These are phyloP conservation scores for Tuber magnatum DNA, from an alignment of 495 filamentous ascomycete species.

Conservation along the genomic window DNA sequence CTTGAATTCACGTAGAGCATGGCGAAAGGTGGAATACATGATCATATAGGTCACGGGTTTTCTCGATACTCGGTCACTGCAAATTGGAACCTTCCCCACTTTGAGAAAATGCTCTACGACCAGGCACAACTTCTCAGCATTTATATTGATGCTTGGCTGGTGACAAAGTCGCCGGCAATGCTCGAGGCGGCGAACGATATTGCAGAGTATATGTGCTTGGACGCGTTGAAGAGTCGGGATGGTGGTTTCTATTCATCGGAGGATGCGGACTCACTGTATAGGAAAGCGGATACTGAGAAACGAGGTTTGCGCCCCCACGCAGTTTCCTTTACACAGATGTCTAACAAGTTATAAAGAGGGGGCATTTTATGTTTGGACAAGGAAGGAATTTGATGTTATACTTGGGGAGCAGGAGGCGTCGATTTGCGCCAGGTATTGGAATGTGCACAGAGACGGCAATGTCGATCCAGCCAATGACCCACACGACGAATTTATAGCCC, in stretches of 20 bases:
- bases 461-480: conserved; percentile 75
- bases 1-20: conserved; percentile 48
- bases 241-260: conserved; percentile 87
- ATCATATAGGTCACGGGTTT: conserved; percentile 89
- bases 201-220: conserved; percentile 68
- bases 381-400: conserved; percentile 74
- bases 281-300: conserved; percentile 69
- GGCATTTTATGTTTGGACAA: conserved; percentile 91
- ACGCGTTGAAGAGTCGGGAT: conserved; percentile 56
- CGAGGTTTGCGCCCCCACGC: conserved; percentile 42
- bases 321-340: background rate
- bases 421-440: conserved; percentile 77
- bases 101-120: conserved; percentile 98
- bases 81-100: conserved; percentile 89
- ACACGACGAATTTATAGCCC: conserved; percentile 88
- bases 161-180: conserved; percentile 62
- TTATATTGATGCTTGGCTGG: conserved; percentile 81
- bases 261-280: conserved; percentile 81
- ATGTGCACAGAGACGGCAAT: conserved; percentile 81
- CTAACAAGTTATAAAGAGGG: conserved; percentile 54
- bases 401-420: conserved; percentile 63
- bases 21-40: conserved; percentile 77
- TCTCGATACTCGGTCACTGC: conserved; percentile 81
- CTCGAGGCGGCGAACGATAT: conserved; percentile 76
- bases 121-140: conserved; percentile 80